Evolutionary conservation across 164 flowering plant genomes (phyloP).

Genomic region (Kalanchoe fedtschenkoi): DNA sequence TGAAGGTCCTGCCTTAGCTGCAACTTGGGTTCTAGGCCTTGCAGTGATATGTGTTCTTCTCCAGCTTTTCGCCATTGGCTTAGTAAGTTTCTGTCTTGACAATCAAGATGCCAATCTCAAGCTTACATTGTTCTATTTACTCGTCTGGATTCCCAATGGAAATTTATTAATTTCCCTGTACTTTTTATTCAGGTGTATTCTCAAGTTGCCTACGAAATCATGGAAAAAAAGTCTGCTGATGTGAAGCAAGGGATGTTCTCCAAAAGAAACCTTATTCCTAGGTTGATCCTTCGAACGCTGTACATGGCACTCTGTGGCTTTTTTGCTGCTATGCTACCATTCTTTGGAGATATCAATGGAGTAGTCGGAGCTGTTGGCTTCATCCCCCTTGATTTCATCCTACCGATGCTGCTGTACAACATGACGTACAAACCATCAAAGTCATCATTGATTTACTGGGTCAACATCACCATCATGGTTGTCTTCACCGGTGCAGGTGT

Average conservation of each 20-base stretch:
- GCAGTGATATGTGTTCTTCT: conserved; percentile 67
- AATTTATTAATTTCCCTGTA: background rate
- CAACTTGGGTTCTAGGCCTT: conserved; percentile 72
- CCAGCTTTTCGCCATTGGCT: conserved; percentile 90
- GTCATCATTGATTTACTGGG: conserved; percentile 41
- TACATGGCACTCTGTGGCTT: conserved; percentile 78
- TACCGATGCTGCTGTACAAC: conserved; percentile 93
- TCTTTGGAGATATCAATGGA: conserved; percentile 88
- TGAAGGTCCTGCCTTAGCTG: conserved; percentile 75
- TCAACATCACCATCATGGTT: conserved; percentile 61
- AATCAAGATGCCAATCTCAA: background rate
- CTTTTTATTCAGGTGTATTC: conserved; percentile 63
- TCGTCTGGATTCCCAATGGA: too few relatives aligned
- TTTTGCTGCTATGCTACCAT: conserved; percentile 94
- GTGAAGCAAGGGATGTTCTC: conserved; percentile 76
- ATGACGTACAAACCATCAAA: conserved; percentile 63
- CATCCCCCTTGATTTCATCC: conserved; percentile 88
- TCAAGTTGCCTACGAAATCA: conserved; percentile 95
- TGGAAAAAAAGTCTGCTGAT: conserved; percentile 85
- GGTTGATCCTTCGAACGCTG: conserved; percentile 61
- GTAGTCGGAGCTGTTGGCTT: conserved; percentile 89
- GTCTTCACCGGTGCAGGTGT: conserved; percentile 68
- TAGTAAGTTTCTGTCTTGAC: conserved; percentile 33
- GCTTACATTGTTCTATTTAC: too few relatives aligned
- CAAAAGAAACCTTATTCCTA: conserved; percentile 62